A percentile compares a stretch with the other conserved stretches of the same genome.
Evolutionary conservation across 371 early-diverging fungal species (phyloP).

Genomic region (Sporodiniella umbellata): DNA sequence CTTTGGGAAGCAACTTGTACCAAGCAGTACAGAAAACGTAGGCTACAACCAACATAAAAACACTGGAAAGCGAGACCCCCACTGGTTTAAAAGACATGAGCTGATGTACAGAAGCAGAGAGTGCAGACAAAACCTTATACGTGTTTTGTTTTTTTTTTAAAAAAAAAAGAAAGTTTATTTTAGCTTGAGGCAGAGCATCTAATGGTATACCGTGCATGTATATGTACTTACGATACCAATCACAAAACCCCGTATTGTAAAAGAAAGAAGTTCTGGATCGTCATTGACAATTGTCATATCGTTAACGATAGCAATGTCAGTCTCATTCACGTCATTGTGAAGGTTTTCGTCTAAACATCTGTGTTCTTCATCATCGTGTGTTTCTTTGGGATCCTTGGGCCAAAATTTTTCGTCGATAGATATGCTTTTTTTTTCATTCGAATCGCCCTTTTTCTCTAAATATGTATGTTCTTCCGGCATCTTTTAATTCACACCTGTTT

Average conservation of each 20-base stretch:
- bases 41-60: conserved; percentile 42
- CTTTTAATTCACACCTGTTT: too few relatives aligned
- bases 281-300: conserved; percentile 33
- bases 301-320: conserved; percentile 32
- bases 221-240: conserved; percentile 28
- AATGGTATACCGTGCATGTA: too few relatives aligned
- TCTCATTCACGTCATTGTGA: background rate
- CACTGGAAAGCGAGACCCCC: conserved; percentile 30
- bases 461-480: too few relatives aligned
- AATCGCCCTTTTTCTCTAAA: too few relatives aligned
- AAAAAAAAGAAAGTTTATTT: too few relatives aligned
- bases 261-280: conserved; percentile 23
- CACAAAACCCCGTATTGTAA: conserved; percentile 30
- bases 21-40: conserved; percentile 35
- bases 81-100: conserved; percentile 45
- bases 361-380: background rate
- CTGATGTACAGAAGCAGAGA: conserved; percentile 40
- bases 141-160: too few relatives aligned
- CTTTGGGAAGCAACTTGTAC: conserved; percentile 22
- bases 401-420: background rate
- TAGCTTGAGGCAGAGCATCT: too few relatives aligned
- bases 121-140: conserved; percentile 26
- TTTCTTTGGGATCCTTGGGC: background rate
- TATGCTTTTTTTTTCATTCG: too few relatives aligned
- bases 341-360: background rate